These are phyloP conservation scores for Yamadazyma jaroonii DNA, from an alignment of 1,139 yeast genomes.

Conservation along the genomic window DNA sequence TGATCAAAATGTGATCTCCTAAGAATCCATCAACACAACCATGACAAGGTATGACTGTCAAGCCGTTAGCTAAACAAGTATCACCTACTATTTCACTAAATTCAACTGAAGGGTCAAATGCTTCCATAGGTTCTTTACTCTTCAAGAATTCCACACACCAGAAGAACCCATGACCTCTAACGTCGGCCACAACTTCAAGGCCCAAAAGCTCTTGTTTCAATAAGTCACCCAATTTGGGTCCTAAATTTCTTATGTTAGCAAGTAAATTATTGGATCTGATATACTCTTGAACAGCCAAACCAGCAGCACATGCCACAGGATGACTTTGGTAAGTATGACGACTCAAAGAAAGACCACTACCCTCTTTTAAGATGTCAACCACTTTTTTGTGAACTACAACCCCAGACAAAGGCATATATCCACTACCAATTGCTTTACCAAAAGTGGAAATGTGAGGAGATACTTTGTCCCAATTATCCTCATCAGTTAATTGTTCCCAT, in stretches of 20 bases:
- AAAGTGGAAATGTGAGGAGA: conserved; percentile 60
- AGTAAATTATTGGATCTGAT: conserved; percentile 42
- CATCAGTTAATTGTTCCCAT: conserved; percentile 38
- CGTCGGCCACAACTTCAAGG: conserved; percentile 45
- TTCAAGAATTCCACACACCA: conserved; percentile 56
- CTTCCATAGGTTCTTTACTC: conserved; percentile 45
- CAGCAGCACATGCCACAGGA: conserved; percentile 54
- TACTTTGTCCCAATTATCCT: conserved; percentile 20
- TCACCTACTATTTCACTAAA: conserved; percentile 32
- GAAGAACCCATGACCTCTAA: conserved; percentile 59
- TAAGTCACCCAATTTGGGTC: conserved; percentile 42
- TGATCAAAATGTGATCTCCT: conserved; percentile 49
- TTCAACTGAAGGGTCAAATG: conserved; percentile 30
- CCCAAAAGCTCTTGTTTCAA: conserved; percentile 28
- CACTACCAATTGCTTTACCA: conserved; percentile 62
- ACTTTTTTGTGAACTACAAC: conserved; percentile 49
- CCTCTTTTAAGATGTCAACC: conserved; percentile 38
- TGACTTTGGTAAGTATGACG: conserved; percentile 60
- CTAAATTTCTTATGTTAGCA: conserved; percentile 44
- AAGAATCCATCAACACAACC: conserved; percentile 39
- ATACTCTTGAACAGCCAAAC: conserved; percentile 53
- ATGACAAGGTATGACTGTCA: conserved; percentile 5
- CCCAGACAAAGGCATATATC: conserved; percentile 63
- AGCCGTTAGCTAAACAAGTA: conserved; percentile 37
- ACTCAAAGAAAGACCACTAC: conserved; percentile 42